Percentiles rank a stretch among this genome's conserved stretches.
Evolutionary conservation across 2,329 filamentous ascomycete species (phyloP).

Genomic region (Talaromyces sp.): DNA sequence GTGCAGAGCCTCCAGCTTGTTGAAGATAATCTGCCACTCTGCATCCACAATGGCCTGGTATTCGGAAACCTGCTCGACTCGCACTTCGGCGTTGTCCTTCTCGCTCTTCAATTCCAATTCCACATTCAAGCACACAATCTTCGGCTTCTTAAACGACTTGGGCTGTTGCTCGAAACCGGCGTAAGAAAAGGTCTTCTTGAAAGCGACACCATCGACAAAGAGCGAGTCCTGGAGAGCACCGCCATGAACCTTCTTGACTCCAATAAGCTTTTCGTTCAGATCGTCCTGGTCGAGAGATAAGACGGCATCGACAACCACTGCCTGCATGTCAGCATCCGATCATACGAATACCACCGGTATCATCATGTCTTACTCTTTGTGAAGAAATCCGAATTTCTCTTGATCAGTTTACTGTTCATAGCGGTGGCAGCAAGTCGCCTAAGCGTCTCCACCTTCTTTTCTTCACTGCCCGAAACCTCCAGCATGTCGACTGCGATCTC

Average conservation of each 20-base stretch:
- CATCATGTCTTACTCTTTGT: conserved; percentile 71
- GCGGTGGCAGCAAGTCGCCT: conserved; percentile 86
- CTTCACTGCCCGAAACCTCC: conserved; percentile 73
- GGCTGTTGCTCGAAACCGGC: conserved; percentile 99
- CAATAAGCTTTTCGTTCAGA: conserved; percentile 95
- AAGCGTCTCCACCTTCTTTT: conserved; percentile 82
- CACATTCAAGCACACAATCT: conserved; percentile 96
- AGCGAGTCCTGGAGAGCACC: conserved; percentile 93
- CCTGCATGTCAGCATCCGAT: conserved; percentile 15
- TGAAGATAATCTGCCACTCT: conserved; percentile 99
- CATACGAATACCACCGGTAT: conserved; percentile 6
- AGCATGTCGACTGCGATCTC: conserved; percentile 72
- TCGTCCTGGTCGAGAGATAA: conserved; percentile 93
- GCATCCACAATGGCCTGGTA: conserved; percentile 99
- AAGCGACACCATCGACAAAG: conserved; percentile 96
- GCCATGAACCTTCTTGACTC: conserved; percentile 96
- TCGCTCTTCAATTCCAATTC: conserved; percentile 98
- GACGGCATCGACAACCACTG: conserved; percentile 97
- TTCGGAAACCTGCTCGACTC: conserved; percentile 96
- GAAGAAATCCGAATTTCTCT: conserved; percentile 94
- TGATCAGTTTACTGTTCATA: conserved; percentile 99
- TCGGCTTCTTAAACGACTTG: conserved; percentile 88
- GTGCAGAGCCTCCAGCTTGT: conserved; percentile 94
- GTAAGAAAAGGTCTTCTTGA: conserved; percentile 99
- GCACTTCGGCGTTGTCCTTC: conserved; percentile 98